phyloP scores from a whole-genome alignment of 805 yeast species.

The Ogataea trehaloabstinens region DNA sequence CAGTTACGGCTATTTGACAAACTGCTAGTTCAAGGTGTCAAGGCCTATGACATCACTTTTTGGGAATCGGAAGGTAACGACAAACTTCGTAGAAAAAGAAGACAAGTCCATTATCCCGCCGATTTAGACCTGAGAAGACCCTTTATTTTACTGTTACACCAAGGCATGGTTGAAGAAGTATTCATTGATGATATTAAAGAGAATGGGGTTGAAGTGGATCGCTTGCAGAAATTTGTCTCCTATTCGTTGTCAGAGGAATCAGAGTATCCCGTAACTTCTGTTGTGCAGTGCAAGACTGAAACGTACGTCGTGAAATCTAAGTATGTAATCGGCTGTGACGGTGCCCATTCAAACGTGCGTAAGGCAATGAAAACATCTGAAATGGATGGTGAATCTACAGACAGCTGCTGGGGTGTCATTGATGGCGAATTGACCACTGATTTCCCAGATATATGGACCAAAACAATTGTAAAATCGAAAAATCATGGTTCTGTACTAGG shows the following conservation, averaged over 20 bases:
- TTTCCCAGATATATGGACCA: slow-evolving; percentile 35
- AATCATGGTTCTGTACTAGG: slow-evolving; percentile 31
- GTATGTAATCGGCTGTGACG: slow-evolving; percentile 33
- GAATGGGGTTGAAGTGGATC: slow-evolving; percentile 34
- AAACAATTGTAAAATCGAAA: slow-evolving; percentile 33
- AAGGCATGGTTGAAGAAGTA: slow-evolving; percentile 20
- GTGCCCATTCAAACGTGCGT: slow-evolving; percentile 35
- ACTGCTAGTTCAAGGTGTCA: slow-evolving; percentile 19
- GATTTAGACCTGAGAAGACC: slow-evolving; percentile 14
- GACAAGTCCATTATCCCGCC: slow-evolving; percentile 9
- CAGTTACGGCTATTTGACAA: slow-evolving; percentile 9
- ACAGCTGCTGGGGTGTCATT: slow-evolving; percentile 36
- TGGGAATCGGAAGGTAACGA: slow-evolving; percentile 17
- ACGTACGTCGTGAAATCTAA: slow-evolving; percentile 24
- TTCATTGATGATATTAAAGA: slow-evolving; percentile 38
- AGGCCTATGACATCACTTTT: slow-evolving; percentile 26
- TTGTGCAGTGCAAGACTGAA: slow-evolving; percentile 2
- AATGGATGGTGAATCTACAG: slow-evolving; percentile 36
- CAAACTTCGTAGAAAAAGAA: slow-evolving; percentile 6
- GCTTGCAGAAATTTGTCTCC: slow-evolving; percentile 5
- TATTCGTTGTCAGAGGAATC: neutral
- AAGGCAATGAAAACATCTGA: slow-evolving; percentile 24
- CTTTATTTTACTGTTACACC: slow-evolving; percentile 11
- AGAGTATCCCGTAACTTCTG: slow-evolving; percentile 1
- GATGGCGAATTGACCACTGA: slow-evolving; percentile 34